These are phyloP conservation scores for Alnus glutinosa DNA, from an alignment of 306 rosid genomes.

Conservation along the genomic window DNA sequence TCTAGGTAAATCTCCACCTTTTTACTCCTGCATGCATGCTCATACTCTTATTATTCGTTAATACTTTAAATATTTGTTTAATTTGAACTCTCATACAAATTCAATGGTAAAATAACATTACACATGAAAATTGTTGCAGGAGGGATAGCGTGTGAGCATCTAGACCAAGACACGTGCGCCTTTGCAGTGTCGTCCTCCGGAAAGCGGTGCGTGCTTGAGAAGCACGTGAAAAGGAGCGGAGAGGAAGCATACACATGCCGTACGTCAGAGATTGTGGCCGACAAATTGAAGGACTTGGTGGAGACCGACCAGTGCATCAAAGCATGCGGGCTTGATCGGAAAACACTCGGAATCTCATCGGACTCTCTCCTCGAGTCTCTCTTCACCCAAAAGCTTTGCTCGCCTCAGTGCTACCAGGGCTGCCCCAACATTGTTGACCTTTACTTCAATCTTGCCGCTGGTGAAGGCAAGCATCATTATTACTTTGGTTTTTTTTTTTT, in stretches of 20 bases:
- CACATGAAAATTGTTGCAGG: slow-evolving; percentile 20
- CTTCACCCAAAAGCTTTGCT: slow-evolving; percentile 66
- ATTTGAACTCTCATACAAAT: too few species aligned
- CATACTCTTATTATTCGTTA: too few species aligned
- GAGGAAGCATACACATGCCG: slow-evolving; percentile 70
- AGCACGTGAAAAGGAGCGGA: slow-evolving; percentile 57
- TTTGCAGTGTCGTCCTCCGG: slow-evolving; percentile 68
- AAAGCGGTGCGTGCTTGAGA: slow-evolving; percentile 82
- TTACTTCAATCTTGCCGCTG: slow-evolving; percentile 85
- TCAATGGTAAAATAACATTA: too few species aligned
- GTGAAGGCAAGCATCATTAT: slow-evolving; percentile 55
- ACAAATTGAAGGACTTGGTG: slow-evolving; percentile 55
- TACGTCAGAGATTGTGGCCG: slow-evolving; percentile 71
- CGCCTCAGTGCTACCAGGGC: slow-evolving; percentile 56
- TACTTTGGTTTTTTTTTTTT: too few species aligned
- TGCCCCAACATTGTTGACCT: slow-evolving; percentile 80
- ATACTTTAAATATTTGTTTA: too few species aligned
- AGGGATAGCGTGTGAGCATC: slow-evolving; percentile 58
- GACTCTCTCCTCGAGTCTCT: slow-evolving; percentile 66
- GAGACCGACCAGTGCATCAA: slow-evolving; percentile 65
- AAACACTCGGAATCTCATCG: slow-evolving; percentile 69
- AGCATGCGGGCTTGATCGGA: slow-evolving; percentile 71
- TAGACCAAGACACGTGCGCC: slow-evolving; percentile 55
- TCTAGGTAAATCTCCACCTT: slow-evolving; percentile 27
- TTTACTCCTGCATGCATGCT: too few species aligned